Percentiles rank a stretch among this genome's conserved stretches.
Evolutionary conservation across 1,139 yeast species (phyloP).

Genomic region (Candida dubliniensis): DNA sequence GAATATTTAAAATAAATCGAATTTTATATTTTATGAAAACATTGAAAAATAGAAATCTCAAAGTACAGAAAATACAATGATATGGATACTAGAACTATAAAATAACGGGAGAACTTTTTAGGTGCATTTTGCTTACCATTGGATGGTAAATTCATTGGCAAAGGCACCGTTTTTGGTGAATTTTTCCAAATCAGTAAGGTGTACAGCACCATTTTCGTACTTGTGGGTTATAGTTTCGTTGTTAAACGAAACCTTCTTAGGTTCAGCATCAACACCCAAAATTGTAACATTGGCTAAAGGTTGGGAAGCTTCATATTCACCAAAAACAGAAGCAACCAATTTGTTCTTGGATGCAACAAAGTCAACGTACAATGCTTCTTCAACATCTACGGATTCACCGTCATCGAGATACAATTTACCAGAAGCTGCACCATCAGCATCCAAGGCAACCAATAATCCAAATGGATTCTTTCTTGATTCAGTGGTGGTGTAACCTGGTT

Average conservation of each 20-base stretch:
- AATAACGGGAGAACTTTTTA: not conserved
- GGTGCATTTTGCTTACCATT: conserved; percentile 14
- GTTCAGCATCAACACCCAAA: conserved; percentile 23
- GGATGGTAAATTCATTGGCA: conserved; percentile 15
- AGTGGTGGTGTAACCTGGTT: conserved; percentile 29
- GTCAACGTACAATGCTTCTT: conserved; percentile 20
- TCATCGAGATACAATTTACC: conserved; percentile 27
- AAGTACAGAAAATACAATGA: too few relatives aligned
- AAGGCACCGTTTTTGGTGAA: conserved; percentile 17
- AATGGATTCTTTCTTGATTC: conserved; percentile 31
- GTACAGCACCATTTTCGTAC: conserved; percentile 17
- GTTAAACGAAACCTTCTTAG: conserved; percentile 20
- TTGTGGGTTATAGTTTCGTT: conserved; percentile 15
- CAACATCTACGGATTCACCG: conserved; percentile 25
- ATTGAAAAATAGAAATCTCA: too few relatives aligned
- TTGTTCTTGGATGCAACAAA: conserved; percentile 17
- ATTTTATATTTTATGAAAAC: too few relatives aligned
- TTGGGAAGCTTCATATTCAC: conserved; percentile 20
- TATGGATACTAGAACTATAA: too few relatives aligned
- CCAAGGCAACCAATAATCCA: conserved; percentile 29
- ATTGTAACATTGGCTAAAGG: conserved; percentile 27
- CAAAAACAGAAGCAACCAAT: conserved; percentile 19
- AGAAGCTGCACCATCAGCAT: conserved; percentile 18
- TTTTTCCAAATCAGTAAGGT: conserved; percentile 18
- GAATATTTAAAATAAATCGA: too few relatives aligned